phyloP scores from a whole-genome alignment of 306 rosid species.

The Vigna mungo region DNA sequence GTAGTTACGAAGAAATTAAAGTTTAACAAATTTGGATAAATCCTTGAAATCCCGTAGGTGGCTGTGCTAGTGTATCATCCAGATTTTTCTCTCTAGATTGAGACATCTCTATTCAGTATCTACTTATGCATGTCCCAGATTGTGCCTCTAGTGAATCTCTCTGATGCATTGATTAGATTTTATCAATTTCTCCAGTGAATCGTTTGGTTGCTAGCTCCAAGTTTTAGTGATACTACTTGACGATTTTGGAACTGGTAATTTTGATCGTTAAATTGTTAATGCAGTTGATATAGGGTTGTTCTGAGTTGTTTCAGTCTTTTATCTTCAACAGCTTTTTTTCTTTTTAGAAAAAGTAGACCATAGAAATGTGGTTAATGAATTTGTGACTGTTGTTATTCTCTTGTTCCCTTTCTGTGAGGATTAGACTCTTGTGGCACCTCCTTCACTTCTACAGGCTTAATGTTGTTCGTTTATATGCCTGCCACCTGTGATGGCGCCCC shows the following conservation, averaged over 20 bases:
- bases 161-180: neutral
- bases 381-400: neutral
- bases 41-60: constrained; percentile 12
- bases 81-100: constrained; percentile 9
- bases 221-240: constrained; percentile 21
- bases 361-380: constrained; percentile 3
- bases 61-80: constrained; percentile 3
- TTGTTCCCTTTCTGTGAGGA: constrained; percentile 10
- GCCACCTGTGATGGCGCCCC: neutral
- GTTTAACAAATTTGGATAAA: neutral
- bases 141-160: too few species aligned
- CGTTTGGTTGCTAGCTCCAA: constrained; percentile 4
- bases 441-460: constrained; percentile 13
- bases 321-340: neutral
- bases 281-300: constrained; percentile 28
- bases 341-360: neutral
- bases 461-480: neutral
- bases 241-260: constrained; percentile 14
- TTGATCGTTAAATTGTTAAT: constrained; percentile 27
- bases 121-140: neutral
- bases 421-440: constrained; percentile 29
- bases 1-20: constrained; percentile 11
- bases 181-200: neutral
- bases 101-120: constrained; percentile 10
- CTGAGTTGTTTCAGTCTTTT: constrained; percentile 8